phyloP scores from a whole-genome alignment of 2,329 filamentous ascomycete species.

The Aspergillus sp. region DNA sequence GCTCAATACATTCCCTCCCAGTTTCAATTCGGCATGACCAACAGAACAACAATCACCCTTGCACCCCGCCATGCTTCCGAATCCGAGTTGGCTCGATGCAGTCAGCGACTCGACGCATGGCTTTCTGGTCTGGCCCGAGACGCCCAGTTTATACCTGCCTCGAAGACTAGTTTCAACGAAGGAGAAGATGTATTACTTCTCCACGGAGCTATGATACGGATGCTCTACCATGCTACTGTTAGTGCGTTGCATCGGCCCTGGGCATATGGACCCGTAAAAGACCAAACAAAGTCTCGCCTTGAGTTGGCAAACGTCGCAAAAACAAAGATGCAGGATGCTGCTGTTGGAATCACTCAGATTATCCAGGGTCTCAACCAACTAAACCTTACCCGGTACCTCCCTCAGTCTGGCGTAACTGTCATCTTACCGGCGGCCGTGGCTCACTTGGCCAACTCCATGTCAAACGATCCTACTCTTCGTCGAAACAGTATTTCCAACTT shows the following conservation, averaged over 20 bases:
- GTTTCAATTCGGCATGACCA: slow-evolving; percentile 66
- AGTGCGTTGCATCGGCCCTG: slow-evolving; percentile 85
- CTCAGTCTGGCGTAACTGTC: slow-evolving; percentile 82
- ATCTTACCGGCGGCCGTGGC: slow-evolving; percentile 86
- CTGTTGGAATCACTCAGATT: slow-evolving; percentile 76
- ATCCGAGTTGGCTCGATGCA: slow-evolving; percentile 72
- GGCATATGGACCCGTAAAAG: slow-evolving; percentile 62
- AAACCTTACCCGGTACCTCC: slow-evolving; percentile 71
- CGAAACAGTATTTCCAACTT: slow-evolving; percentile 72
- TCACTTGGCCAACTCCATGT: slow-evolving; percentile 82
- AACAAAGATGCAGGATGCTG: slow-evolving; percentile 75
- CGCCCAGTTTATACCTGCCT: slow-evolving; percentile 67
- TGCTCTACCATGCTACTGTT: slow-evolving; percentile 88
- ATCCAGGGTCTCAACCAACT: slow-evolving; percentile 69
- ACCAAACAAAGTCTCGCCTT: slow-evolving; percentile 46
- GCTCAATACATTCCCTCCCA: slow-evolving; percentile 86
- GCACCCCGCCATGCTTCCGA: slow-evolving; percentile 79
- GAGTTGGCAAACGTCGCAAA: slow-evolving; percentile 71
- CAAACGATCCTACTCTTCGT: slow-evolving; percentile 66
- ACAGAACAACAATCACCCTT: slow-evolving; percentile 75
- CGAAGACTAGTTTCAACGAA: slow-evolving; percentile 56
- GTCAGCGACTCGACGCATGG: slow-evolving; percentile 75
- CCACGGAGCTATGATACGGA: slow-evolving; percentile 79
- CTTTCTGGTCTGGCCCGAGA: slow-evolving; percentile 65
- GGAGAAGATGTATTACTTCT: slow-evolving; percentile 55